These are phyloP conservation scores for Salix purpurea DNA, from an alignment of 345 rosid species.

Conservation along the genomic window DNA sequence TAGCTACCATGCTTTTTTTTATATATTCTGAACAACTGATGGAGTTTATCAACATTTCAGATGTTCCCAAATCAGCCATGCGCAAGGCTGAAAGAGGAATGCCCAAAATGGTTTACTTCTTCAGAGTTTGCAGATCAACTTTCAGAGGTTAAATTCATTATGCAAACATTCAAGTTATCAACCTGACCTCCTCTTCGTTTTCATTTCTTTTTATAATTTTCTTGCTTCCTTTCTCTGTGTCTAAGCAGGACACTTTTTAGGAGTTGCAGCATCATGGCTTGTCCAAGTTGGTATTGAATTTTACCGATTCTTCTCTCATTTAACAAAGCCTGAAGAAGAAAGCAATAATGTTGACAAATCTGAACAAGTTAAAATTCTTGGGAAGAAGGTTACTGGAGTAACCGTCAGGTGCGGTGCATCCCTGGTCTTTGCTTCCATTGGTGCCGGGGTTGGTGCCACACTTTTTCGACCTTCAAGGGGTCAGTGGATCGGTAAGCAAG, in stretches of 20 bases:
- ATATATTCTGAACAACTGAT: slow-evolving; percentile 3
- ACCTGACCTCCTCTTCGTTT: not conserved
- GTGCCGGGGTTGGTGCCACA: slow-evolving; percentile 82
- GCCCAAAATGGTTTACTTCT: slow-evolving; percentile 58
- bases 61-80: slow-evolving; percentile 72
- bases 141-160: slow-evolving; percentile 62
- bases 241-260: slow-evolving; percentile 73
- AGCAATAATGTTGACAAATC: slow-evolving; percentile 25
- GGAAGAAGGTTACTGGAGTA: slow-evolving; percentile 62
- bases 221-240: not conserved
- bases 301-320: slow-evolving; percentile 45
- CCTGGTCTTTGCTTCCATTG: slow-evolving; percentile 77
- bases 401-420: slow-evolving; percentile 76
- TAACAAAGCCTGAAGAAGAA: slow-evolving; percentile 41
- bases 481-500: slow-evolving; percentile 85
- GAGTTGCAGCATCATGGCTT: slow-evolving; percentile 78
- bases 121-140: slow-evolving; percentile 76
- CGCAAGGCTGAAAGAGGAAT: slow-evolving; percentile 80
- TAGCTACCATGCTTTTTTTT: not conserved
- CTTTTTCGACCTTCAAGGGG: slow-evolving; percentile 74
- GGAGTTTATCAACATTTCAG: slow-evolving; percentile 33
- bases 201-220: not conserved
- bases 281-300: slow-evolving; percentile 85
- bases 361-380: slow-evolving; percentile 56
- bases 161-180: not conserved